phyloP scores from a whole-genome alignment of 345 rosid genomes.

The Trapa incisa region DNA sequence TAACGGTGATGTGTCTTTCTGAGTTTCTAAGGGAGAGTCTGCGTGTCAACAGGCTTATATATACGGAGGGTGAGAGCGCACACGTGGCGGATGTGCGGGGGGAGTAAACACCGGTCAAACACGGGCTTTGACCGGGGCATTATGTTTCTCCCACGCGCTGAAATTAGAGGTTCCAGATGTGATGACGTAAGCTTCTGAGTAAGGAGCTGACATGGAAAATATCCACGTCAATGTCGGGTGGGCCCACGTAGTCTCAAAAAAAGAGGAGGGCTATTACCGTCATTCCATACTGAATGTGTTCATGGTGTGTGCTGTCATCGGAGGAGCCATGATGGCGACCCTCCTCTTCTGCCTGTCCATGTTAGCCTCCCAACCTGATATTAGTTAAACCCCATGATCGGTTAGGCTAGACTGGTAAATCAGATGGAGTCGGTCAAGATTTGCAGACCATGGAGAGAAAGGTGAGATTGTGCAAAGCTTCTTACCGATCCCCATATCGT shows the following conservation, averaged over 20 bases:
- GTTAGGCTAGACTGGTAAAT: too few relatives aligned
- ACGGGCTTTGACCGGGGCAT: conserved; percentile 8
- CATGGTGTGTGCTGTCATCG: too few relatives aligned
- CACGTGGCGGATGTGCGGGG: conserved; percentile 6
- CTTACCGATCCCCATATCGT: conserved; percentile 16
- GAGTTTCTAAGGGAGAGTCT: not conserved
- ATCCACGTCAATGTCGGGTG: not conserved
- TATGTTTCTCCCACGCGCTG: conserved; percentile 1
- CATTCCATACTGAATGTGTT: too few relatives aligned
- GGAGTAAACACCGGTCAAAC: conserved; percentile 13
- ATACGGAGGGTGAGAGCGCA: not conserved
- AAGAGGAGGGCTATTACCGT: too few relatives aligned
- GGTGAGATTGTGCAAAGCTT: not conserved
- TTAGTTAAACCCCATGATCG: too few relatives aligned
- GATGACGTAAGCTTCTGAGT: too few relatives aligned
- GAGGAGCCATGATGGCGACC: not conserved
- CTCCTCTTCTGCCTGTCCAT: conserved; percentile 11
- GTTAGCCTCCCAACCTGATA: conserved; percentile 14
- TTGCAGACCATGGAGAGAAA: too few relatives aligned
- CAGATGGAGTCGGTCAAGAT: too few relatives aligned
- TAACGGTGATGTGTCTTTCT: not conserved
- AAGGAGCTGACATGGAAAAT: not conserved
- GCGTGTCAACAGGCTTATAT: conserved; percentile 9
- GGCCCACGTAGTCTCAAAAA: not conserved
- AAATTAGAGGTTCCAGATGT: not conserved